Evolutionary conservation across 257 asterid species (phyloP).

Genomic region (Plantago elongata): DNA sequence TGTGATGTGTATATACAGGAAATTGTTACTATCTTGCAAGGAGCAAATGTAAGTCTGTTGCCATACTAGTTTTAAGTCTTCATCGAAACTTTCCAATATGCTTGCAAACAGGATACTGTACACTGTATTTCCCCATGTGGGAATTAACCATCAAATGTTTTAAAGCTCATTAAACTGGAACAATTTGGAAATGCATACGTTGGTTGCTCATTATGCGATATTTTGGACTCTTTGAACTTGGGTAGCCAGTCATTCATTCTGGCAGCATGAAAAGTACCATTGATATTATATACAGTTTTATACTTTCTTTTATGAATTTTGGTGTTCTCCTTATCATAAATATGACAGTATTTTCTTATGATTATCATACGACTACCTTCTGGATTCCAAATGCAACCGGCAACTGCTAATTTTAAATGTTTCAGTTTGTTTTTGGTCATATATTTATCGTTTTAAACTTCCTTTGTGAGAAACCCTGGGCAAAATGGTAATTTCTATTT

Average conservation of each 20-base stretch:
- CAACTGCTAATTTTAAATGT: background rate
- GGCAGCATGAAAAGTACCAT: too few relatives aligned
- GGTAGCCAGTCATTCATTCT: background rate
- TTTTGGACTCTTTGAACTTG: background rate
- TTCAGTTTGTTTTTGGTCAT: background rate
- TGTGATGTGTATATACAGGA: constrained; percentile 80
- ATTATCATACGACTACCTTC: too few relatives aligned
- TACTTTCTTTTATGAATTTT: too few relatives aligned
- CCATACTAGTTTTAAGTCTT: background rate
- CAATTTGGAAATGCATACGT: background rate
- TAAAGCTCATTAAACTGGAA: too few relatives aligned
- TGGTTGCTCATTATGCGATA: background rate
- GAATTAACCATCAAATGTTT: background rate
- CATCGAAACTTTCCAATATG: background rate
- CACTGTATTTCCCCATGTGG: constrained; percentile 5
- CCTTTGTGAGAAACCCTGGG: too few relatives aligned
- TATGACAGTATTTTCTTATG: too few relatives aligned
- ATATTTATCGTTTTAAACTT: too few relatives aligned
- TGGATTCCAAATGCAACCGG: too few relatives aligned
- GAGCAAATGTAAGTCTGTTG: constrained; percentile 73
- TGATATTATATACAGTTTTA: too few relatives aligned
- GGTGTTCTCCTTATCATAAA: too few relatives aligned
- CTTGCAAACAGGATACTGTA: background rate
- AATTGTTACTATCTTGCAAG: constrained; percentile 78
- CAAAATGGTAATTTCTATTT: too few relatives aligned